Evolutionary conservation across 306 rosid genomes (phyloP).

Genomic region (Castanea crenata): DNA sequence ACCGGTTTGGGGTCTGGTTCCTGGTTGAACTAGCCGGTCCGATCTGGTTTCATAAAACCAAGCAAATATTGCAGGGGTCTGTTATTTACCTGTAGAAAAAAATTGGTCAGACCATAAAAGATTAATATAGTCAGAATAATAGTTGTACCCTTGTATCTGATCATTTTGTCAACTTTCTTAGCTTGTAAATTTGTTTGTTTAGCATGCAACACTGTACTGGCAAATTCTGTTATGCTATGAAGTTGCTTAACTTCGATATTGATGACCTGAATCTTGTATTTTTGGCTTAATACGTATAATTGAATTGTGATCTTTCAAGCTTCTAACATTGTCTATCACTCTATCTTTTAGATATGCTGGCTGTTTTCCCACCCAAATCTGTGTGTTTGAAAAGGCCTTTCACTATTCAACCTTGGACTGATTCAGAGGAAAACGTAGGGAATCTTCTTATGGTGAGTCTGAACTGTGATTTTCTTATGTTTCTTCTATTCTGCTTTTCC

Average conservation of each 20-base stretch:
- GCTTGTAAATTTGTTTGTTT: background rate
- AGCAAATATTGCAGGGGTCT: background rate
- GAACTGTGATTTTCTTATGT: conserved; percentile 6
- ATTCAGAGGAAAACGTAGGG: conserved; percentile 64
- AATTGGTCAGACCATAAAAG: background rate
- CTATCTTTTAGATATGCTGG: conserved; percentile 39
- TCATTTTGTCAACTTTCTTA: background rate
- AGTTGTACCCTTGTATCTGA: background rate
- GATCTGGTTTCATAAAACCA: too few relatives aligned
- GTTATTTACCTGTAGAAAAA: background rate
- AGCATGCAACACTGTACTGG: background rate
- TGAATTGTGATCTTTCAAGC: conserved; percentile 2
- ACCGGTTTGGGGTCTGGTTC: too few relatives aligned
- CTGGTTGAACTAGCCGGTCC: too few relatives aligned
- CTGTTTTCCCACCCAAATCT: conserved; percentile 55
- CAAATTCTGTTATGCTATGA: background rate
- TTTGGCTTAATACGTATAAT: conserved; percentile 13
- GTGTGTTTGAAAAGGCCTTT: conserved; percentile 63
- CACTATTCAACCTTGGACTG: conserved; percentile 64
- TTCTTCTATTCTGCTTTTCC: conserved; percentile 7
- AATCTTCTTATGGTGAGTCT: conserved; percentile 73
- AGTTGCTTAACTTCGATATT: background rate
- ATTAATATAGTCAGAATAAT: background rate
- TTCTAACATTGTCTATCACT: conserved; percentile 20
- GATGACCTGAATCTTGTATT: background rate